Conservation (phyloP, 2,329 filamentous ascomycete genomes). For the Chaetomium sp. region DNA sequence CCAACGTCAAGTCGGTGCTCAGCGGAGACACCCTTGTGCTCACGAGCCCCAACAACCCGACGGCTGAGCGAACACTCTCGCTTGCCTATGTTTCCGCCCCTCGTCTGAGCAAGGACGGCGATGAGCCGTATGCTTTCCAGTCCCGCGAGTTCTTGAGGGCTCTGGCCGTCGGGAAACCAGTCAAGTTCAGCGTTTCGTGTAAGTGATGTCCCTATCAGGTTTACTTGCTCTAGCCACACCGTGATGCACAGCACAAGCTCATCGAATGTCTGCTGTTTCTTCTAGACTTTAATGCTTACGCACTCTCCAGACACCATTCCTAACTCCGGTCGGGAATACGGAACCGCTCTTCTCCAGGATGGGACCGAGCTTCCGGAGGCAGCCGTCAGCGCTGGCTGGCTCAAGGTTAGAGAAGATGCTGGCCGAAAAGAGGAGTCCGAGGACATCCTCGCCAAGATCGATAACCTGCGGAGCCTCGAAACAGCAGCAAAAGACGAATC, state of each 20-base stretch:
- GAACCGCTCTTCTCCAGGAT: conserved; percentile 73
- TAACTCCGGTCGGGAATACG: conserved; percentile 84
- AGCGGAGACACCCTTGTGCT: conserved; percentile 92
- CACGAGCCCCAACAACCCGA: conserved; percentile 76
- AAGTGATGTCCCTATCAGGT: conserved; percentile 15
- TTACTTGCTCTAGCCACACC: not conserved
- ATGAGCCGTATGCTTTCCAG: conserved; percentile 90
- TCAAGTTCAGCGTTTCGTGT: conserved; percentile 80
- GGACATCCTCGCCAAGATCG: conserved; percentile 69
- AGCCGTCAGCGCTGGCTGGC: conserved; percentile 84
- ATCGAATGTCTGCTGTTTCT: not conserved
- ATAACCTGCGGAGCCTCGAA: conserved; percentile 77
- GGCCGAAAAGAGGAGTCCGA: conserved; percentile 87
- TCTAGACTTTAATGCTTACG: conserved; percentile 5
- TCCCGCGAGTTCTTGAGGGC: conserved; percentile 91
- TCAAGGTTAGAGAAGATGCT: conserved; percentile 91
- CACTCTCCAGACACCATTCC: conserved; percentile 69
- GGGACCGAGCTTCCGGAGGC: conserved; percentile 79
- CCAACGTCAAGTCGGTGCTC: conserved; percentile 88
- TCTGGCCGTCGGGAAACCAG: conserved; percentile 79
- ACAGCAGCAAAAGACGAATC: conserved; percentile 73
- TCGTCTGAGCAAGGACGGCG: conserved; percentile 81
- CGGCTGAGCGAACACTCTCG: conserved; percentile 82
- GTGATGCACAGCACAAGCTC: not conserved
- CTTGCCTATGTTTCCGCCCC: conserved; percentile 92